Conservation (phyloP, 352 stramenopile genomes). For the Phytophthora idaei region DNA sequence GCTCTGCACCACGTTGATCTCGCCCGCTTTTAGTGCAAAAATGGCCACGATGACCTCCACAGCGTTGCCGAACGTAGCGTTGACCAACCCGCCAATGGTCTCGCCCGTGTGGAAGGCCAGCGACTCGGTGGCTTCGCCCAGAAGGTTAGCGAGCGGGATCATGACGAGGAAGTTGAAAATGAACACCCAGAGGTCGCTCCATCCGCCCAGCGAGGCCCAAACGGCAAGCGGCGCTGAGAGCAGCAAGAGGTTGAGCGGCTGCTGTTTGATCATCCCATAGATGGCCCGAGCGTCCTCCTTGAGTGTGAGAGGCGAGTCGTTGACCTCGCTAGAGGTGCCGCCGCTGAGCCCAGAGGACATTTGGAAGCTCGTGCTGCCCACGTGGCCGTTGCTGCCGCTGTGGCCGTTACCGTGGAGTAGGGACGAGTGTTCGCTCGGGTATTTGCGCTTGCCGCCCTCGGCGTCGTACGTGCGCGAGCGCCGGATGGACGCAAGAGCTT, state of each 20-base stretch:
- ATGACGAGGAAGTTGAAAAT: slow-evolving; percentile 97
- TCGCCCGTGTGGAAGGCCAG: slow-evolving; percentile 96
- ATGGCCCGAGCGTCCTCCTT: slow-evolving; percentile 55
- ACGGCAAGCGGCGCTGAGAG: slow-evolving; percentile 64
- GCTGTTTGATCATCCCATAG: slow-evolving; percentile 45
- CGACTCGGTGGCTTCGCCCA: slow-evolving; percentile 98
- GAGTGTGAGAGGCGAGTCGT: slow-evolving; percentile 21
- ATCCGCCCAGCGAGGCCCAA: slow-evolving; percentile 63
- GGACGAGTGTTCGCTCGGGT: slow-evolving; percentile 44
- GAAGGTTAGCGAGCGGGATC: slow-evolving; percentile 94
- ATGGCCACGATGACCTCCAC: slow-evolving; percentile 97
- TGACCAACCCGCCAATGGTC: slow-evolving; percentile 97
- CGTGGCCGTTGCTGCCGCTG: slow-evolving; percentile 23
- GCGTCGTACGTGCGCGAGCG: slow-evolving; percentile 54
- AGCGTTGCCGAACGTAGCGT: slow-evolving; percentile 98
- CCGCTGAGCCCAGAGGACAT: slow-evolving; percentile 3
- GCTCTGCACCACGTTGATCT: slow-evolving; percentile 97
- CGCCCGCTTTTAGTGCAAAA: slow-evolving; percentile 92
- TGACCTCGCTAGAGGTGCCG: not conserved
- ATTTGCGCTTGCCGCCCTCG: slow-evolving; percentile 28
- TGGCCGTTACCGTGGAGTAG: slow-evolving; percentile 38
- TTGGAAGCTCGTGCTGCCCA: slow-evolving; percentile 13
- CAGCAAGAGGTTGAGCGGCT: slow-evolving; percentile 78
- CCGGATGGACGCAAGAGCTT: slow-evolving; percentile 64
- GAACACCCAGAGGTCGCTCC: slow-evolving; percentile 90